Evolutionary conservation across 441 rosid genomes (phyloP).

Genomic region (Kokia cookei): DNA sequence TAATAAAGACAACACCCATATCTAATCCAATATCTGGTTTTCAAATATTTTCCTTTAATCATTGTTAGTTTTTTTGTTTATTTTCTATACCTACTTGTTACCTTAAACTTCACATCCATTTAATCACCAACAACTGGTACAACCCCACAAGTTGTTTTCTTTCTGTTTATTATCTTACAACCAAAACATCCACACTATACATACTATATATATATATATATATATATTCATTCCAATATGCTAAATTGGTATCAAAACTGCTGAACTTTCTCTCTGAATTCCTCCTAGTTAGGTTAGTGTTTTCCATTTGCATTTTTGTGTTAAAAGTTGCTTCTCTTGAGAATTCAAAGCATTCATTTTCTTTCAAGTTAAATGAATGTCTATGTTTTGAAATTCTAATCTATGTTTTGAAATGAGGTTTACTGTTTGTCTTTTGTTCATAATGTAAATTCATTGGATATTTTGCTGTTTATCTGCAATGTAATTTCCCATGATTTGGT

Average conservation of each 20-base stretch:
- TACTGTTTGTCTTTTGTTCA: background rate
- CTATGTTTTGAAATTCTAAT: background rate
- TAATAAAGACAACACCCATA: background rate
- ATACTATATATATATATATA: constrained; percentile 22
- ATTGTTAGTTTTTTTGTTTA: background rate
- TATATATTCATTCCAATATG: constrained; percentile 5
- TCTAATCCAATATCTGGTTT: background rate
- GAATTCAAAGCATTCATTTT: constrained; percentile 8
- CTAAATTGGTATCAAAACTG: background rate
- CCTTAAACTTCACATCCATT: background rate
- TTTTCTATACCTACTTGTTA: background rate
- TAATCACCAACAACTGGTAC: constrained; percentile 28
- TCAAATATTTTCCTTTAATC: background rate
- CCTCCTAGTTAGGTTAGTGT: constrained; percentile 46
- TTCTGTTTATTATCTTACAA: background rate
- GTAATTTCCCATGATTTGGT: background rate
- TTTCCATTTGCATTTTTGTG: background rate
- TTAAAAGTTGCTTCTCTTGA: background rate
- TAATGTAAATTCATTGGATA: background rate
- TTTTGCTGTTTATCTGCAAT: background rate
- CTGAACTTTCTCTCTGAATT: constrained; percentile 32
- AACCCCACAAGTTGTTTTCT: background rate
- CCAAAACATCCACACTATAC: background rate
- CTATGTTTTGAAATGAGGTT: background rate
- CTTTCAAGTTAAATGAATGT: background rate